A percentile compares a stretch with the other conserved stretches of the same genome.
Evolutionary conservation across 2,329 filamentous ascomycete species (phyloP).

Genomic region (Sarocladiaceae sp.): DNA sequence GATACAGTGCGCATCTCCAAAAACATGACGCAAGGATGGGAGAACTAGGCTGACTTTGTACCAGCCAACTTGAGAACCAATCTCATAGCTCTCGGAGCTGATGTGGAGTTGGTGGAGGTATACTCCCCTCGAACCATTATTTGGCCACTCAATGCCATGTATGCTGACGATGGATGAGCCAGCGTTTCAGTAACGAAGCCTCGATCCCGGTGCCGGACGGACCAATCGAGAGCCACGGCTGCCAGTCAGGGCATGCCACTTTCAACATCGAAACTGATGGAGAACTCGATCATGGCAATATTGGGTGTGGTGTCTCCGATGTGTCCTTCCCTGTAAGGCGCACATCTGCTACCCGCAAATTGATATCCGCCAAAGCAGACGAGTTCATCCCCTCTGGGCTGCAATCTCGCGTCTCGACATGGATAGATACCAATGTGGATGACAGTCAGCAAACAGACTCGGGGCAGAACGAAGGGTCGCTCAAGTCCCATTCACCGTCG

Average conservation of each 20-base stretch:
- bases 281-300: too few relatives aligned
- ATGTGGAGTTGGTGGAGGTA: not conserved
- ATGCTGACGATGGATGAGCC: not conserved
- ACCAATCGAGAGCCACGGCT: too few relatives aligned
- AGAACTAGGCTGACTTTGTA: not conserved
- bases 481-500: not conserved
- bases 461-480: not conserved
- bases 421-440: not conserved
- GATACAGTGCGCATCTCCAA: conserved; percentile 8
- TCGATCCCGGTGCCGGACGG: too few relatives aligned
- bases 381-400: not conserved
- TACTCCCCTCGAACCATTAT: too few relatives aligned
- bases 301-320: not conserved
- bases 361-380: conserved; percentile 2
- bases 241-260: too few relatives aligned
- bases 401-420: not conserved
- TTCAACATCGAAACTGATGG: too few relatives aligned
- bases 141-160: not conserved
- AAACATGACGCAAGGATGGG: too few relatives aligned
- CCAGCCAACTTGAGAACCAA: conserved; percentile 3
- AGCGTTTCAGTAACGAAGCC: too few relatives aligned
- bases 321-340: not conserved
- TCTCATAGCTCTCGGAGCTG: conserved; percentile 4
- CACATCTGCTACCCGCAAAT: not conserved
- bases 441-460: not conserved